These are phyloP conservation scores for Orychophragmus violaceus DNA, from an alignment of 345 rosid species.

Conservation along the genomic window DNA sequence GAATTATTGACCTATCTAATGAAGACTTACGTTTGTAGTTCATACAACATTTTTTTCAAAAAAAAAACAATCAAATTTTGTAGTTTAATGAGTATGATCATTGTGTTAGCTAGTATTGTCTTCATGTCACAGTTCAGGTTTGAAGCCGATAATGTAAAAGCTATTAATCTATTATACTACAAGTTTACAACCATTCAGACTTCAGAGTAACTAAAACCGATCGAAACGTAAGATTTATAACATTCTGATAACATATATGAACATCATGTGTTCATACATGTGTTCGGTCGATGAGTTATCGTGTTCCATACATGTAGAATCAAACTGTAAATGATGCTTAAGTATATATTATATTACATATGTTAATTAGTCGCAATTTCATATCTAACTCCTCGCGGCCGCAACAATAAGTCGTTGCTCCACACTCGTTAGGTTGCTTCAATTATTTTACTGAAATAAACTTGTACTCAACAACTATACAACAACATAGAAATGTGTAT, in stretches of 20 bases:
- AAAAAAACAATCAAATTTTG: not conserved
- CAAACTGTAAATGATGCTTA: not conserved
- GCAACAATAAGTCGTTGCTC: slow-evolving; percentile 33
- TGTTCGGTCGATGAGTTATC: no score
- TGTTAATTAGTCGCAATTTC: not conserved
- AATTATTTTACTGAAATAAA: not conserved
- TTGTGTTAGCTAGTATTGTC: not conserved
- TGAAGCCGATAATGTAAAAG: not conserved
- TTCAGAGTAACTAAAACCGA: no score
- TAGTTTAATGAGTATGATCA: not conserved
- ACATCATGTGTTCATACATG: no score
- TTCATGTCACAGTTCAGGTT: not conserved
- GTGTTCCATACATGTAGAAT: not conserved
- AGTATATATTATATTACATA: not conserved
- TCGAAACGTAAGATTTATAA: not conserved
- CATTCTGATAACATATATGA: no score
- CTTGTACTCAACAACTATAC: not conserved
- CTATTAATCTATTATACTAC: not conserved
- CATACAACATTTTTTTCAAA: not conserved
- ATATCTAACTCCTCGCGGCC: slow-evolving; percentile 13
- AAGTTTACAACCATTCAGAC: not conserved
- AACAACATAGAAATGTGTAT: not conserved
- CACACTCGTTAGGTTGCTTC: slow-evolving; percentile 31
- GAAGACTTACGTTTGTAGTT: not conserved
- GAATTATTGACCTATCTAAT: not conserved